Conservation (phyloP, 2,329 filamentous ascomycete species). For the Phaeophleospora eucalypticola region DNA sequence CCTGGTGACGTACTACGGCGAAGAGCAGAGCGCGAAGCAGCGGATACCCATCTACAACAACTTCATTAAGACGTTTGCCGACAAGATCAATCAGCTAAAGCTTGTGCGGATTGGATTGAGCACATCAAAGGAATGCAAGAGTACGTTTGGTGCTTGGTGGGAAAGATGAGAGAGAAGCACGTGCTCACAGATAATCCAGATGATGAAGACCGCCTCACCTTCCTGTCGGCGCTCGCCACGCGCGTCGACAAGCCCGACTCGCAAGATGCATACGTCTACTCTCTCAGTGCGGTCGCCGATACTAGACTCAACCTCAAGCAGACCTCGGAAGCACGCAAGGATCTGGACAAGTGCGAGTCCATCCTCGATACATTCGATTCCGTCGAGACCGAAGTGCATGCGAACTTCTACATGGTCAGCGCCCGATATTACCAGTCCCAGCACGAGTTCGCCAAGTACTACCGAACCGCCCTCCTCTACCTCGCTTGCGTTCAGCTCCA, state of each 20-base stretch:
- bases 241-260: conserved; percentile 90
- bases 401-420: conserved; percentile 92
- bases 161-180: neutral
- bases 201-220: conserved; percentile 77
- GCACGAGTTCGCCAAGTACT: conserved; percentile 92
- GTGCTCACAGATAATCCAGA: conserved; percentile 50
- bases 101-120: conserved; percentile 86
- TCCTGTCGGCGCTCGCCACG: conserved; percentile 76
- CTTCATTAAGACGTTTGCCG: conserved; percentile 93
- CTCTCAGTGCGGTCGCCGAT: conserved; percentile 81
- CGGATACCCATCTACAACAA: conserved; percentile 87
- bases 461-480: conserved; percentile 95
- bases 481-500: conserved; percentile 89
- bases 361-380: conserved; percentile 90
- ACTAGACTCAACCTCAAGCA: conserved; percentile 79
- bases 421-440: conserved; percentile 90
- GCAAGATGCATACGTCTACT: conserved; percentile 94
- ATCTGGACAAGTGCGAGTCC: conserved; percentile 80
- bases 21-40: conserved; percentile 74
- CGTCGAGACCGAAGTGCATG: conserved; percentile 92
- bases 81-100: conserved; percentile 99
- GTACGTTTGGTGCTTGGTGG: too few species aligned
- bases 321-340: conserved; percentile 75
- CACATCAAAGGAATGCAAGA: conserved; percentile 77
- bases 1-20: conserved; percentile 81